Evolutionary conservation across 2,329 filamentous ascomycete genomes (phyloP).

Genomic region (Xylaria sp.): DNA sequence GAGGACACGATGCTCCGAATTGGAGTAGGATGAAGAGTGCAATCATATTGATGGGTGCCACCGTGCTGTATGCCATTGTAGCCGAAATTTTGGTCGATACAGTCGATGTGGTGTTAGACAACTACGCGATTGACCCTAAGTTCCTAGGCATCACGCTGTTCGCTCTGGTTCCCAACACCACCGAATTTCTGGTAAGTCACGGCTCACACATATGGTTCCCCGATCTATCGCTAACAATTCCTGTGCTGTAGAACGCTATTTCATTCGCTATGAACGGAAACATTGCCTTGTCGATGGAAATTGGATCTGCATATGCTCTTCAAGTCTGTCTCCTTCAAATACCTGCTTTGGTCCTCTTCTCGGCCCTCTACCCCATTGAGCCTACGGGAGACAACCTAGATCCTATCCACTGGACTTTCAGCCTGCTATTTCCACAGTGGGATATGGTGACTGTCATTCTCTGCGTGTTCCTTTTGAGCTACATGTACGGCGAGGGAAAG

Average conservation of each 20-base stretch:
- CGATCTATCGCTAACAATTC: constrained; percentile 24
- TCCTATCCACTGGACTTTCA: constrained; percentile 73
- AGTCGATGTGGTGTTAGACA: constrained; percentile 93
- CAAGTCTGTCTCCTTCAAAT: constrained; percentile 97
- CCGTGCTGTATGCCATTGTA: constrained; percentile 92
- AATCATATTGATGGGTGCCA: constrained; percentile 87
- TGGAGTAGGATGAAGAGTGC: constrained; percentile 94
- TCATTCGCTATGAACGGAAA: constrained; percentile 99
- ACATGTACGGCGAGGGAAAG: constrained; percentile 98
- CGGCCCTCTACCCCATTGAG: constrained; percentile 72
- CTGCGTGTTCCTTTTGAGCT: constrained; percentile 94
- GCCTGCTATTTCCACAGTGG: constrained; percentile 96
- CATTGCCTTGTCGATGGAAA: constrained; percentile 98
- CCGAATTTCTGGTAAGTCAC: constrained; percentile 85
- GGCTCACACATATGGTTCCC: constrained; percentile 13
- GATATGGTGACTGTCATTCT: constrained; percentile 98
- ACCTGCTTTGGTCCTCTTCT: constrained; percentile 91
- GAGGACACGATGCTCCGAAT: constrained; percentile 97
- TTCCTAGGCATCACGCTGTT: constrained; percentile 97
- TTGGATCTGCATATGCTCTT: constrained; percentile 94
- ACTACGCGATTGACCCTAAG: constrained; percentile 93
- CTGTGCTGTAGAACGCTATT: constrained; percentile 79
- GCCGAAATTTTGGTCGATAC: constrained; percentile 97
- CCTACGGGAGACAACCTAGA: constrained; percentile 53
- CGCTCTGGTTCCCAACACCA: constrained; percentile 96